Percentiles rank a stretch among this genome's conserved stretches.
Evolutionary conservation across 768 basidiomycete genomes (phyloP).

Genomic region (Calocera cornea): DNA sequence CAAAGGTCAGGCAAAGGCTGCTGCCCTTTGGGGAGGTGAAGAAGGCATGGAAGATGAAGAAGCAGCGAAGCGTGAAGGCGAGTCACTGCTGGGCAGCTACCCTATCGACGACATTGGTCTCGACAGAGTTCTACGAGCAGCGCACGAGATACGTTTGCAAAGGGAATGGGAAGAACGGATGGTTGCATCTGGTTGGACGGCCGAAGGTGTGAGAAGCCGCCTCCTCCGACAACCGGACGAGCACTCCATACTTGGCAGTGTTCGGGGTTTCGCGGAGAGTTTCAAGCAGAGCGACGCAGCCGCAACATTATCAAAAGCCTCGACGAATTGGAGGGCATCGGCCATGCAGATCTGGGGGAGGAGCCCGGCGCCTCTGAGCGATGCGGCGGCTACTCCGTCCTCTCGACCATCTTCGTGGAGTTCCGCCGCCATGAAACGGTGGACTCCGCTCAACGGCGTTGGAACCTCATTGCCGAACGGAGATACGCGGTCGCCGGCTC

Average conservation of each 20-base stretch:
- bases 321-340: neutral
- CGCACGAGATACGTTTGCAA: neutral
- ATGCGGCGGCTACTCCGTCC: neutral
- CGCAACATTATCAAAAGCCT: neutral
- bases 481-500: neutral
- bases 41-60: neutral
- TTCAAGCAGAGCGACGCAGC: neutral
- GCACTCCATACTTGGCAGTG: neutral
- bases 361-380: neutral
- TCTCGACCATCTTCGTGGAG: neutral
- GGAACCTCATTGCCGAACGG: neutral
- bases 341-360: neutral
- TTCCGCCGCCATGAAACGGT: neutral
- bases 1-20: neutral
- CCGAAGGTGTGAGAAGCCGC: neutral
- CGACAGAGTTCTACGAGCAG: neutral
- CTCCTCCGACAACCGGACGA: neutral
- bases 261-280: neutral
- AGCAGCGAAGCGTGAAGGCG: neutral
- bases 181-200: neutral
- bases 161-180: neutral
- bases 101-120: neutral
- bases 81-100: neutral
- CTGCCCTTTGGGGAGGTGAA: neutral
- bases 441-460: neutral